A percentile compares a stretch with the other conserved stretches of the same genome.
These are phyloP conservation scores for Lobosporangium transversale DNA, from an alignment of 192 early-diverging fungal species.

Conservation along the genomic window DNA sequence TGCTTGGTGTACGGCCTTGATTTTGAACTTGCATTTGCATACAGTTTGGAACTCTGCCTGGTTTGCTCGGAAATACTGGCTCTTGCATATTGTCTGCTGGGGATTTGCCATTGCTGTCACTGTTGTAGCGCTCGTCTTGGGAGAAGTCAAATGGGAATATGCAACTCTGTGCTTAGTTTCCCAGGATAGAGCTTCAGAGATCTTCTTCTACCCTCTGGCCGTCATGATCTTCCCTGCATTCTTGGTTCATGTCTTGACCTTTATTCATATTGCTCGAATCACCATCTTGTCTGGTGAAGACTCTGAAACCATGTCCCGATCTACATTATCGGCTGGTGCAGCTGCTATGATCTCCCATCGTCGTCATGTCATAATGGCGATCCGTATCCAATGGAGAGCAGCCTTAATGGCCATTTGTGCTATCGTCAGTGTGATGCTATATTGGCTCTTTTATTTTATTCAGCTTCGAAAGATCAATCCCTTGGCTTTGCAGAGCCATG, in stretches of 20 bases:
- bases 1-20: constrained; percentile 59
- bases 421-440: constrained; percentile 56
- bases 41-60: constrained; percentile 67
- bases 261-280: constrained; percentile 60
- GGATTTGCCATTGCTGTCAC: constrained; percentile 53
- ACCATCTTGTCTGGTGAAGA: constrained; percentile 28
- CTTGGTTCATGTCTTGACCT: constrained; percentile 61
- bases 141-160: constrained; percentile 60
- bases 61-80: constrained; percentile 53
- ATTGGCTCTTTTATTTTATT: constrained; percentile 67
- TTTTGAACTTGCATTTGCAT: constrained; percentile 62
- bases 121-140: constrained; percentile 44
- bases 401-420: constrained; percentile 58
- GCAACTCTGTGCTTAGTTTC: constrained; percentile 61
- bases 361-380: constrained; percentile 60
- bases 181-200: constrained; percentile 38
- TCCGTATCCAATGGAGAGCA: constrained; percentile 67
- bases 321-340: constrained; percentile 36
- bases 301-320: constrained; percentile 52
- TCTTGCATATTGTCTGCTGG: constrained; percentile 61
- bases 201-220: constrained; percentile 67
- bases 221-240: constrained; percentile 58
- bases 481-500: constrained; percentile 1
- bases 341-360: constrained; percentile 45
- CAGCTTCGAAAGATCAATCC: constrained; percentile 53